A percentile compares a stretch with the other conserved stretches of the same genome.
These are phyloP conservation scores for Zoysia japonica DNA, from an alignment of 176 grass and related monocot species.

Conservation along the genomic window DNA sequence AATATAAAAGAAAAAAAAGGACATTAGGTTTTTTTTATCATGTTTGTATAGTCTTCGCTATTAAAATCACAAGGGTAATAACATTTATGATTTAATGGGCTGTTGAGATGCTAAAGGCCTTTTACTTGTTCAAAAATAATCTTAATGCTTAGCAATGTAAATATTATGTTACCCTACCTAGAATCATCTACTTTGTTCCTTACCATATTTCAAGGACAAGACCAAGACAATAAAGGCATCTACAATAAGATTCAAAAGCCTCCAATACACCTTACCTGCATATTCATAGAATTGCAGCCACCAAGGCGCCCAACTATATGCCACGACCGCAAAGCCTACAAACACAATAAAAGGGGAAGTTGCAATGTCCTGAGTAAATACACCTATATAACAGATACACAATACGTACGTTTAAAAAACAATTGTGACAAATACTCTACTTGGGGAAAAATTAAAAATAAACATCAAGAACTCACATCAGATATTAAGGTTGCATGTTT, in stretches of 20 bases:
- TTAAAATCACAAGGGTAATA: not conserved
- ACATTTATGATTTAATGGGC: not conserved
- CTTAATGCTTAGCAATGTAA: not conserved
- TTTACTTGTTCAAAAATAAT: slow-evolving; percentile 1
- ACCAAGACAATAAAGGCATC: slow-evolving; percentile 12
- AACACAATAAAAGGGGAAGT: slow-evolving; percentile 24
- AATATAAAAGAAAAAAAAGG: slow-evolving; percentile 9
- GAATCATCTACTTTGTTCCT: not conserved
- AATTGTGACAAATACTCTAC: not conserved
- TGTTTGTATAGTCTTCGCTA: not conserved
- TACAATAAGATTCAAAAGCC: not conserved
- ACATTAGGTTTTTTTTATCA: not conserved
- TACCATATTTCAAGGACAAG: slow-evolving; percentile 15
- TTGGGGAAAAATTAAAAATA: not conserved
- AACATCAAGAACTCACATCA: slow-evolving; percentile 58
- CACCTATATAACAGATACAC: not conserved
- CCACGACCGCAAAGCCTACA: slow-evolving; percentile 85
- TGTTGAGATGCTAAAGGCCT: not conserved
- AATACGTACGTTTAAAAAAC: not conserved
- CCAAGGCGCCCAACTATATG: slow-evolving; percentile 88
- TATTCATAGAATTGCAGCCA: slow-evolving; percentile 96
- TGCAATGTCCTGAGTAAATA: slow-evolving; percentile 30
- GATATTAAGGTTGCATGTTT: slow-evolving; percentile 82
- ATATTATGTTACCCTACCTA: slow-evolving; percentile 6
- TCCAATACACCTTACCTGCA: slow-evolving; percentile 64